Conservation (phyloP, 768 basidiomycete species). For the Xanthoconium stramineum region DNA sequence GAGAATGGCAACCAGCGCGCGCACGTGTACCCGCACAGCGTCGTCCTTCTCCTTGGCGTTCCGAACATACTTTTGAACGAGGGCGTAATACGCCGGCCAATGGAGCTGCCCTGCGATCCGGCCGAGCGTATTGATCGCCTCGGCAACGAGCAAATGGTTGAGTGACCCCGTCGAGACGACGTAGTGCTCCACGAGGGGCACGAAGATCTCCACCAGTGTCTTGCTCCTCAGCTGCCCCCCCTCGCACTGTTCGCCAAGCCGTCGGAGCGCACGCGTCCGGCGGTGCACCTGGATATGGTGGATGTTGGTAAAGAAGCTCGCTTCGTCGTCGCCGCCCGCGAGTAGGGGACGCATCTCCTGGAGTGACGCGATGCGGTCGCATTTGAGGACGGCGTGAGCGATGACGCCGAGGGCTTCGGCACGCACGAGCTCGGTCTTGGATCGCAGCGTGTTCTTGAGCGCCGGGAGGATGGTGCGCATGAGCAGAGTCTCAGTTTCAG, state of each 20-base stretch:
- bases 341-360: constrained; percentile 81
- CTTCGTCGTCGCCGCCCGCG: constrained; percentile 87
- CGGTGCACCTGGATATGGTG: constrained; percentile 92
- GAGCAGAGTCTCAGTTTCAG: constrained; percentile 55
- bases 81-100: constrained; percentile 80
- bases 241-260: constrained; percentile 76
- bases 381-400: constrained; percentile 67
- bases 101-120: constrained; percentile 69
- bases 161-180: constrained; percentile 56
- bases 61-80: constrained; percentile 81
- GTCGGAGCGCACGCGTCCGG: constrained; percentile 77
- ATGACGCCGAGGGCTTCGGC: constrained; percentile 79
- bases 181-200: constrained; percentile 85
- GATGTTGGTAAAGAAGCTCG: constrained; percentile 95
- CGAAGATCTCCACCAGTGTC: constrained; percentile 75
- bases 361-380: constrained; percentile 53
- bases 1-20: constrained; percentile 77
- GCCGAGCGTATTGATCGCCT: constrained; percentile 79
- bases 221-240: constrained; percentile 62
- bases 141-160: constrained; percentile 88
- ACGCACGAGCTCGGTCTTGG: constrained; percentile 84
- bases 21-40: constrained; percentile 77
- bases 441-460: constrained; percentile 73
- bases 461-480: constrained; percentile 68
- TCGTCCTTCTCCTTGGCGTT: constrained; percentile 63